Evolutionary conservation across 2,329 filamentous ascomycete species (phyloP).

Genomic region (Cryoendolithus antarcticus): DNA sequence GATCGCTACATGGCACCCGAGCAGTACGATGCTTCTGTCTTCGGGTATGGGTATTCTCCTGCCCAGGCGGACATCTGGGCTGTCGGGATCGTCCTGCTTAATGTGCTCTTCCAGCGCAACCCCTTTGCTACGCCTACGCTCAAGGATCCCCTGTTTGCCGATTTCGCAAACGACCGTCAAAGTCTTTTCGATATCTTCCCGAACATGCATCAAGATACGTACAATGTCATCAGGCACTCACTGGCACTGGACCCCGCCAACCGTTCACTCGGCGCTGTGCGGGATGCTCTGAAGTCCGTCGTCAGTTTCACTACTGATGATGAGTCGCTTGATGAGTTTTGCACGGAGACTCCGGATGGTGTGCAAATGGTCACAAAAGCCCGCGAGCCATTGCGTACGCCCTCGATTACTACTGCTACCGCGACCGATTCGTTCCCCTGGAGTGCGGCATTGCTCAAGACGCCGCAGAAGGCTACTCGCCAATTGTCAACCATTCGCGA

Average conservation of each 20-base stretch:
- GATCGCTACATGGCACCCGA: constrained; percentile 99
- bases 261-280: constrained; percentile 67
- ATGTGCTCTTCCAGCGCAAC: constrained; percentile 92
- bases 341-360: constrained; percentile 59
- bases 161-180: constrained; percentile 87
- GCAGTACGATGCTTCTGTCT: constrained; percentile 80
- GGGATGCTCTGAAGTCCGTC: constrained; percentile 64
- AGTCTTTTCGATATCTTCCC: constrained; percentile 97
- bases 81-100: constrained; percentile 89
- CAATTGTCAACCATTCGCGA: constrained; percentile 79
- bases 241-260: constrained; percentile 84
- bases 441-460: constrained; percentile 78
- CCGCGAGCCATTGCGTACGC: constrained; percentile 88
- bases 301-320: constrained; percentile 91
- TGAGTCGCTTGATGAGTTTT: constrained; percentile 87
- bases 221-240: constrained; percentile 80
- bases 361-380: constrained; percentile 65
- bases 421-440: constrained; percentile 78
- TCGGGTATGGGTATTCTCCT: constrained; percentile 66
- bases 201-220: constrained; percentile 96
- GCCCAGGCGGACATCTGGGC: constrained; percentile 94
- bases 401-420: constrained; percentile 80
- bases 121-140: constrained; percentile 85
- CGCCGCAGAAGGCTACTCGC: constrained; percentile 55
- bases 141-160: constrained; percentile 82